Evolutionary conservation across 2,329 filamentous ascomycete genomes (phyloP), one percentile per base, ranked within the genome.

Genomic region (Kalmusia sp.): DNA sequence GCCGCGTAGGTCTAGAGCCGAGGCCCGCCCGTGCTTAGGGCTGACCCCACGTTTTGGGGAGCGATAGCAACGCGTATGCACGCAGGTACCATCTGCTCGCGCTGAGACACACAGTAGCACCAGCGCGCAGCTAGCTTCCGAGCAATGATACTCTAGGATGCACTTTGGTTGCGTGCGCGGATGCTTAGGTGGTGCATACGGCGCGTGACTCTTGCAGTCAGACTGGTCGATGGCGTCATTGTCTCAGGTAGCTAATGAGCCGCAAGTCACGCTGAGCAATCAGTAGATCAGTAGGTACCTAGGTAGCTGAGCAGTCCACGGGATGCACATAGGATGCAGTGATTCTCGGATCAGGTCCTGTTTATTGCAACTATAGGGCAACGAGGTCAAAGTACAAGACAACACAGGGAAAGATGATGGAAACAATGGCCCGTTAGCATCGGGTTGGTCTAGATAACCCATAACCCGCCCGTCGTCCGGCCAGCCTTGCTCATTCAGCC

Each of bases 201-300:
- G 44, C 50, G 37, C 33, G 24, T 59, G 54, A 56, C 48, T 41
- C 6, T n/a, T 9, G 22, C 53, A 34, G 54, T 64, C 61, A 65
- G 45, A 55, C 47, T 54, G 56, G 49, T 11, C 61, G 47, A 66
- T 69, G 69, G 64, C 69, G 69, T 71, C 69, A 72, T 73, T 55
- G 65, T 65, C 52, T 64, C 60, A 62, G 62, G 50, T 49, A 37
- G 55, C 58, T 53, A 54, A 51, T 63, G 59, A 67, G 67, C 65
- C 63, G 61, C 67, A 68, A 61, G 66, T 71, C 69, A 72, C 62
- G 65, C 59, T 58, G 58, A 12, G 33, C 34, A 41, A 52, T 67
- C 67, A 70, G 56, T 55, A 51, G 54, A n/a, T n/a, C 43, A 46
- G 24, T 30, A 44, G 35, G 43, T 37, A 38, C 35, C 21, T 21